phyloP scores from a whole-genome alignment of 2,329 filamentous ascomycete species.

The Fusarium sp. region DNA sequence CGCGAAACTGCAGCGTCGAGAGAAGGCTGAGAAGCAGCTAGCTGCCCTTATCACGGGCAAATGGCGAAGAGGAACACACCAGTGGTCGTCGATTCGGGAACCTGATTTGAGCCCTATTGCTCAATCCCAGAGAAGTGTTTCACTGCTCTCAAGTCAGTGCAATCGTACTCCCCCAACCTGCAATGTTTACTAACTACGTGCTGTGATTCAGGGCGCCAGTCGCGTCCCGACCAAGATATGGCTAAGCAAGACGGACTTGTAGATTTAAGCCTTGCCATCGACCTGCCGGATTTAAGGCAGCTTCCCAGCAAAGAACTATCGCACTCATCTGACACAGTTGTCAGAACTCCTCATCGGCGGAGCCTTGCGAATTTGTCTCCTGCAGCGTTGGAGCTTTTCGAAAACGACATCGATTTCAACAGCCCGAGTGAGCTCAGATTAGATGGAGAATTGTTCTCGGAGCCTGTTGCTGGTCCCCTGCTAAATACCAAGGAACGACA shows the following conservation, averaged over 20 bases:
- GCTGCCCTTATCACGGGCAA: conserved; percentile 53
- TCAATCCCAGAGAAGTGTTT: conserved; percentile 56
- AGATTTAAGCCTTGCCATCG: conserved; percentile 22
- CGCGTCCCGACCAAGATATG: conserved; percentile 1
- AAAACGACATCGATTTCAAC: conserved; percentile 53
- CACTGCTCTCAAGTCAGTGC: conserved; percentile 48
- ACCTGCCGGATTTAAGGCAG: neutral
- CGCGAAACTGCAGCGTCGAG: conserved; percentile 62
- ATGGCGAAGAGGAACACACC: conserved; percentile 63
- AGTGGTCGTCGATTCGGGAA: conserved; percentile 68
- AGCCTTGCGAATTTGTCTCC: conserved; percentile 46
- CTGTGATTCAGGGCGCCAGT: conserved; percentile 20
- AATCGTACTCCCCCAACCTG: conserved; percentile 5
- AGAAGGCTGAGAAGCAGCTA: conserved; percentile 56
- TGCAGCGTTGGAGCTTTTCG: conserved; percentile 52
- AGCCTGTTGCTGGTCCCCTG: neutral
- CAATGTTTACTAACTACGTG: conserved; percentile 23
- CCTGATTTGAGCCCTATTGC: conserved; percentile 66
- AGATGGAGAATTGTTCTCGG: neutral
- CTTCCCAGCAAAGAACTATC: neutral
- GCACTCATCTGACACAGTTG: conserved; percentile 57
- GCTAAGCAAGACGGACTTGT: conserved; percentile 21
- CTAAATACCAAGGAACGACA: neutral
- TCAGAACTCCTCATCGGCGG: conserved; percentile 54
- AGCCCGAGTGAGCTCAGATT: conserved; percentile 21